Percentiles rank a stretch among this genome's conserved stretches.
Conservation (phyloP, 2,329 filamentous ascomycete species). For the Arthroderma uncinatum region DNA sequence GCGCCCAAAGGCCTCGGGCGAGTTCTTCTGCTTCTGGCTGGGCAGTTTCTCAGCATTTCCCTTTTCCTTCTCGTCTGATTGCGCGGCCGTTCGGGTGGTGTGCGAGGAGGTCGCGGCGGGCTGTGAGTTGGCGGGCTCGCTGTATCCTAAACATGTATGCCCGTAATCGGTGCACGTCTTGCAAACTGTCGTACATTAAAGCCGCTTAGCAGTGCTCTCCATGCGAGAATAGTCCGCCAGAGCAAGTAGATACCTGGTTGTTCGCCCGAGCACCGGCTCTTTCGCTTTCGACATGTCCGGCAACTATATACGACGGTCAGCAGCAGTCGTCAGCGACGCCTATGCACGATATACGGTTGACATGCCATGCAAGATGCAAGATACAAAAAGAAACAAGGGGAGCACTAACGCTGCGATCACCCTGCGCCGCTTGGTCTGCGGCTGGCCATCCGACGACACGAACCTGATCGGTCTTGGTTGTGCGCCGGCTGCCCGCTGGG, state of each 20-base stretch:
- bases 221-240: background rate
- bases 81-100: constrained; percentile 18
- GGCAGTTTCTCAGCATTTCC: background rate
- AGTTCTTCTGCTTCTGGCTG: background rate
- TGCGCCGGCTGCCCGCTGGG: constrained; percentile 17
- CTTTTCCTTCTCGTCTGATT: constrained; percentile 7
- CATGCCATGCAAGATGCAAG: constrained; percentile 2
- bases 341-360: constrained; percentile 8
- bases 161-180: constrained; percentile 63
- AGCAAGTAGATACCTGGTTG: constrained; percentile 42
- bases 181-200: constrained; percentile 36
- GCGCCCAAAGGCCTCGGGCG: background rate
- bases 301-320: constrained; percentile 39
- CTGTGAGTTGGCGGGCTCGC: constrained; percentile 32
- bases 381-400: background rate
- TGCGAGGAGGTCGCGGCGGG: constrained; percentile 15
- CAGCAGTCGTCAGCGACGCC: constrained; percentile 8
- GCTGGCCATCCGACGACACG: constrained; percentile 70
- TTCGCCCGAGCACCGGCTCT: constrained; percentile 64
- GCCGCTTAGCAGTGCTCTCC: background rate
- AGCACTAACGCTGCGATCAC: constrained; percentile 63
- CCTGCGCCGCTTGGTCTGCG: constrained; percentile 64
- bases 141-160: constrained; percentile 58
- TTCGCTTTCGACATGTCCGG: constrained; percentile 62
- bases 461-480: constrained; percentile 52